These are phyloP conservation scores for Pseudophaeomoniella oleicola DNA, from an alignment of 2,329 filamentous ascomycete species.

Conservation along the genomic window DNA sequence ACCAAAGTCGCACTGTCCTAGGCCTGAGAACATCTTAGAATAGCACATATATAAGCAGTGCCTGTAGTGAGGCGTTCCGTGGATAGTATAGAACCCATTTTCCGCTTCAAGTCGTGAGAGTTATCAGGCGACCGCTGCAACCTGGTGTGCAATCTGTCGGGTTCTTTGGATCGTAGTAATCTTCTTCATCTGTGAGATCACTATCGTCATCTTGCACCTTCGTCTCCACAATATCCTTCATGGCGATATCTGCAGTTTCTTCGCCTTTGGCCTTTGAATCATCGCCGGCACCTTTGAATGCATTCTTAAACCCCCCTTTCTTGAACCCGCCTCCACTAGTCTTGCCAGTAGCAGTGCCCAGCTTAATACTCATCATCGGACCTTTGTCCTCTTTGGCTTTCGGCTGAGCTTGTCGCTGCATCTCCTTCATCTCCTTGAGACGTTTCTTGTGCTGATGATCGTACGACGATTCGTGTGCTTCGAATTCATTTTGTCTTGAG, in stretches of 20 bases:
- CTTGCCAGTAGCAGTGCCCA: conserved; percentile 10
- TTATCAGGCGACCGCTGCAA: too few relatives aligned
- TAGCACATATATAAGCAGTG: too few relatives aligned
- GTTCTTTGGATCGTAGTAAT: conserved; percentile 36
- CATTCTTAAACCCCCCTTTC: conserved; percentile 57
- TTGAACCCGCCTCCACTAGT: conserved; percentile 39
- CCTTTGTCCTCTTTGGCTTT: conserved; percentile 27
- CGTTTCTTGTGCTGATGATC: conserved; percentile 87
- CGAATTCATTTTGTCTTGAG: conserved; percentile 87
- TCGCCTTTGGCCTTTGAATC: conserved; percentile 20
- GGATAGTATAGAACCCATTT: too few relatives aligned
- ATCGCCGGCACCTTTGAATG: conserved; percentile 31
- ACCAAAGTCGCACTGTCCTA: too few relatives aligned
- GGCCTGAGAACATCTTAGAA: too few relatives aligned
- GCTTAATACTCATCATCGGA: conserved; percentile 22
- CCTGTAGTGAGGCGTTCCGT: too few relatives aligned
- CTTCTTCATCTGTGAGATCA: conserved; percentile 50
- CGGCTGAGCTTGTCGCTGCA: conserved; percentile 19
- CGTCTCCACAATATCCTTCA: conserved; percentile 18
- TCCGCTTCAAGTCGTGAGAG: too few relatives aligned
- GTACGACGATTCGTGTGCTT: conserved; percentile 85
- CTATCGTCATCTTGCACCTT: conserved; percentile 43
- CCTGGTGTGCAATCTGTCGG: conserved; percentile 33
- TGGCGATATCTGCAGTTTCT: conserved; percentile 26
- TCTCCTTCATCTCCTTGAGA: conserved; percentile 29